Percentiles rank a stretch among this genome's conserved stretches.
phyloP scores from a whole-genome alignment of 2,329 filamentous ascomycete genomes.

The Venturia nashicola region DNA sequence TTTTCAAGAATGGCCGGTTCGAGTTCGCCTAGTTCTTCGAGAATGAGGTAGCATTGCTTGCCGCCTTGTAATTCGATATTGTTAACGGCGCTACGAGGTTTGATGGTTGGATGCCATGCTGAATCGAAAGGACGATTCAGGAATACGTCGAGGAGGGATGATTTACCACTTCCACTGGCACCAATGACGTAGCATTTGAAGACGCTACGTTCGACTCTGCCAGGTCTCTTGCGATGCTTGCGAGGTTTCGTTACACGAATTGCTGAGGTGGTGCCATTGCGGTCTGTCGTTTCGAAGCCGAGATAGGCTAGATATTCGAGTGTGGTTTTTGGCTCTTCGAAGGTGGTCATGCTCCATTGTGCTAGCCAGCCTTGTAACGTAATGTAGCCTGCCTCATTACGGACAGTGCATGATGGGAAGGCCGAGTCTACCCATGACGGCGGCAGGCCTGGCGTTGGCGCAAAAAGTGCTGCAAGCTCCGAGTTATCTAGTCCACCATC shows the following conservation, averaged over 20 bases:
- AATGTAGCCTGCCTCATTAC: conserved; percentile 89
- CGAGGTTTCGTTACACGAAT: conserved; percentile 87
- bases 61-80: conserved; percentile 91
- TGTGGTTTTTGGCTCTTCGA: conserved; percentile 87
- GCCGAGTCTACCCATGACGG: conserved; percentile 75
- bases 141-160: conserved; percentile 80
- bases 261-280: conserved; percentile 65
- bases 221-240: conserved; percentile 49
- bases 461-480: conserved; percentile 78
- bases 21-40: conserved; percentile 90
- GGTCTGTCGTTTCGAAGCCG: conserved; percentile 73
- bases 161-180: conserved; percentile 77
- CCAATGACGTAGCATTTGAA: conserved; percentile 89
- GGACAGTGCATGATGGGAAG: conserved; percentile 87
- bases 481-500: conserved; percentile 83
- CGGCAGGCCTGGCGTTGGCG: conserved; percentile 82
- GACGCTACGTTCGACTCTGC: conserved; percentile 80
- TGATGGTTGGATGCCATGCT: conserved; percentile 86
- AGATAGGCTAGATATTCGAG: conserved; percentile 93
- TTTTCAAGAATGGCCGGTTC: conserved; percentile 93
- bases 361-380: conserved; percentile 96
- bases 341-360: conserved; percentile 99
- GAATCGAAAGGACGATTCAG: conserved; percentile 75
- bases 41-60: conserved; percentile 91
- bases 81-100: conserved; percentile 86